Percentiles rank a stretch among this genome's conserved stretches.
phyloP scores from a whole-genome alignment of 140 eudicot genomes.

The Ambrosia hybrid region DNA sequence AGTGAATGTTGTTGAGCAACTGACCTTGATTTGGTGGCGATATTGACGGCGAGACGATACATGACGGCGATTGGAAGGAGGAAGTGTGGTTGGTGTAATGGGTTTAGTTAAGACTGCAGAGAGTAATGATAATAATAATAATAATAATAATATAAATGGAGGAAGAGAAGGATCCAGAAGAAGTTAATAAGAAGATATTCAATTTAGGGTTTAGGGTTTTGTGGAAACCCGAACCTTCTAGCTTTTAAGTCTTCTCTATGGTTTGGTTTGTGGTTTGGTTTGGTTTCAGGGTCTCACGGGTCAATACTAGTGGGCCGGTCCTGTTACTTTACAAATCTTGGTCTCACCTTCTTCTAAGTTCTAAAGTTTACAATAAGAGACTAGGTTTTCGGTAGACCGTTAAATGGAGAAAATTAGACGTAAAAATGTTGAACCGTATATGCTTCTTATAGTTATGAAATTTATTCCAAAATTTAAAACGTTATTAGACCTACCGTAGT shows the following conservation, averaged over 20 bases:
- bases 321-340: no score
- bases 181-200: neutral
- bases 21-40: slow-evolving; percentile 50
- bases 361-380: no score
- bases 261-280: neutral
- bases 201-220: slow-evolving; percentile 49
- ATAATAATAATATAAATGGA: neutral
- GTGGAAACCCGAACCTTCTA: neutral
- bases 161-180: slow-evolving; percentile 45
- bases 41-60: slow-evolving; percentile 53
- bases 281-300: neutral
- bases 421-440: no score
- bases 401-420: no score
- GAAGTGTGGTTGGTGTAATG: neutral
- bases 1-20: neutral
- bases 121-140: neutral
- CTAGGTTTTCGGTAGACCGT: no score
- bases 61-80: slow-evolving; percentile 27
- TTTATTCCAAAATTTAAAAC: no score
- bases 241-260: neutral
- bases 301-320: slow-evolving; percentile 1
- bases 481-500: no score
- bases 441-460: no score
- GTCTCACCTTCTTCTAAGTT: no score
- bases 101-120: neutral